Conservation (phyloP, 2,329 filamentous ascomycete genomes). For the Calonectria hawksworthii region DNA sequence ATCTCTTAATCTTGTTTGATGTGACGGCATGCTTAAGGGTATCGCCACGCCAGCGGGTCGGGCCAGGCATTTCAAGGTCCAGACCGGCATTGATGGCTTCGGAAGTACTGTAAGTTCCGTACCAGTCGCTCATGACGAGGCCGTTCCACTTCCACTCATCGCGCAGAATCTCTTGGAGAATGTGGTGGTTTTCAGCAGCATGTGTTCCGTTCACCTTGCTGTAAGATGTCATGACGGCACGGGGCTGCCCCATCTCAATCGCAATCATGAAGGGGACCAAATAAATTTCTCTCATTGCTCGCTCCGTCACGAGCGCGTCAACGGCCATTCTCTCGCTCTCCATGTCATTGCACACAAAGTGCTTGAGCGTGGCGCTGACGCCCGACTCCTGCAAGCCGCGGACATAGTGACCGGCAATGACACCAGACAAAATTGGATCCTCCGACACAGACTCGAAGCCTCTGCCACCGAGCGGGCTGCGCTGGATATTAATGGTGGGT, state of each 20-base stretch:
- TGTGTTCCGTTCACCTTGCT: constrained; percentile 46
- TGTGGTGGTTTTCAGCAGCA: constrained; percentile 38
- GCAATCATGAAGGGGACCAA: constrained; percentile 36
- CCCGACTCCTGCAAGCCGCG: constrained; percentile 43
- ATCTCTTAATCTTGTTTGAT: constrained; percentile 45
- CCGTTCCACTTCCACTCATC: constrained; percentile 52
- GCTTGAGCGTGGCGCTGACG: constrained; percentile 24
- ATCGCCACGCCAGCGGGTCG: constrained; percentile 45
- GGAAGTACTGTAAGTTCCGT: constrained; percentile 48
- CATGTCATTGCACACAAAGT: constrained; percentile 33
- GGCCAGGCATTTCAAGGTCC: constrained; percentile 55
- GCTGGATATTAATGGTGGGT: constrained; percentile 65
- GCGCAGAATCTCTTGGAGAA: constrained; percentile 45
- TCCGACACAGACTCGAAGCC: constrained; percentile 60
- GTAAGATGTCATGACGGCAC: constrained; percentile 36
- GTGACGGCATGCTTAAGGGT: constrained; percentile 43
- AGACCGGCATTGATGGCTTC: constrained; percentile 48
- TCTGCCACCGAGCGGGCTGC: constrained; percentile 58
- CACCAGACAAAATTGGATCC: constrained; percentile 59
- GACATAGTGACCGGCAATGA: constrained; percentile 56
- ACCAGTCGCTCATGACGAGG: constrained; percentile 53
- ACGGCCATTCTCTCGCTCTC: constrained; percentile 29
- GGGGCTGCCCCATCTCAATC: constrained; percentile 29
- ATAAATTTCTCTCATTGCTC: constrained; percentile 33
- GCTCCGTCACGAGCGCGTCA: constrained; percentile 12